Evolutionary conservation across 2,329 filamentous ascomycete species (phyloP), one percentile per base, ranked within the genome.

Genomic region (Xylaria sp.): DNA sequence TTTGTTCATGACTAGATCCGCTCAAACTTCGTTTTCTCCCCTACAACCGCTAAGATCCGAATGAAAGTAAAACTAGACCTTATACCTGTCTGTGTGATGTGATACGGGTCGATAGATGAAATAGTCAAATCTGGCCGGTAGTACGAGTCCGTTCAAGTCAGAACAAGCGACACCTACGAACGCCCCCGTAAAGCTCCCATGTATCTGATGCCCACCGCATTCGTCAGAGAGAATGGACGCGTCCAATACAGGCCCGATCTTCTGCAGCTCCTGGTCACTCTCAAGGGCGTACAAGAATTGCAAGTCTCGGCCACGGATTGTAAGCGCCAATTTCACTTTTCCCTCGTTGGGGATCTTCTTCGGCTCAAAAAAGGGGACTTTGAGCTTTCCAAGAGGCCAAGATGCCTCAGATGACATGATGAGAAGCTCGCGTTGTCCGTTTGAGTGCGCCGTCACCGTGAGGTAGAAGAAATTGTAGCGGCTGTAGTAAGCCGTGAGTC

Each of bases 401-500:
- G 87, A 88, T 0, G 80, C 84, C 72, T 90, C 86, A 0, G 87
- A 89, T 23, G 81, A 82, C 75, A 88, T 77, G 65, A 90, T 83
- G 18, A 88, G 82, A 8, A 90, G 79, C 76, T 90, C 88, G 10
- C 88, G 83, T 69, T 85, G 80, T 0, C 87, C 87, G 63, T 88
- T 84, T 0, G 84, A 79, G 72, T 87, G 79, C 0, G 87, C 87
- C 2, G 87, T 87, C 1, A 90, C 85, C 0, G 86, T 83, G 5
- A 90, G 81, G 72, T 90, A 90, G 80, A 89, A 90, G 78, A 90
- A 90, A 78, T 90, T 90, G 79, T 82, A 90, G 3, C 88, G 86
- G 74, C 85, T 87, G 79, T 90, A 90, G 77, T 90, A 90, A 0
- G 87, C 86, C 13, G 85, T 86, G 8, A 91, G 79, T 0, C 88